A percentile compares a stretch with the other conserved stretches of the same genome.
Evolutionary conservation across 2,329 filamentous ascomycete genomes (phyloP).

Genomic region (Stagonosporopsis vannaccii): DNA sequence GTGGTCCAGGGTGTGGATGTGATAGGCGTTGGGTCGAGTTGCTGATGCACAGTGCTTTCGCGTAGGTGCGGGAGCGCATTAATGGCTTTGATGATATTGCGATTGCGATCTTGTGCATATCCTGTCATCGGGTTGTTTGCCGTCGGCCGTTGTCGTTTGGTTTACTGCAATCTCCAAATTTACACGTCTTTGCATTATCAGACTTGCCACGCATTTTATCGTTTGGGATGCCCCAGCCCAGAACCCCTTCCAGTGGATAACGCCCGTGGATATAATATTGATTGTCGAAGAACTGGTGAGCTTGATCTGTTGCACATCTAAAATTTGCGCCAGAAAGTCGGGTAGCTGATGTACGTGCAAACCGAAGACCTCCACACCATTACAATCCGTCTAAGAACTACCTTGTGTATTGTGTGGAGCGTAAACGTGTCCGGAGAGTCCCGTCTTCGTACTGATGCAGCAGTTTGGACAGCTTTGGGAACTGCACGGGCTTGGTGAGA

Average conservation of each 20-base stretch:
- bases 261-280: no score
- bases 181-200: no score
- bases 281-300: no score
- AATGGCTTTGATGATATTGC: neutral
- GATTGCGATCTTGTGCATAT: constrained; percentile 1
- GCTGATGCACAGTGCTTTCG: neutral
- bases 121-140: neutral
- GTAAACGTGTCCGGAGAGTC: neutral
- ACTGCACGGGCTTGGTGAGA: constrained; percentile 32
- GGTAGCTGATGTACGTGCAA: no score
- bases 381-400: no score
- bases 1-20: neutral
- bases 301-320: no score
- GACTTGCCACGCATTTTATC: neutral
- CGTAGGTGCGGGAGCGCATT: no score
- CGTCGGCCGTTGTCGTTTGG: neutral
- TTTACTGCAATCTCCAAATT: no score
- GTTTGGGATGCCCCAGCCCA: neutral
- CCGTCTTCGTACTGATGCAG: constrained; percentile 11
- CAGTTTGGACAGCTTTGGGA: constrained; percentile 21
- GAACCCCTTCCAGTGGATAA: neutral
- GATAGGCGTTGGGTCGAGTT: constrained; percentile 3
- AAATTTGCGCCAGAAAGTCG: no score
- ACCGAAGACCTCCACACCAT: no score
- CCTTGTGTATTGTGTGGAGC: no score